Conservation (phyloP, 2,329 filamentous ascomycete genomes). For the Cytospora mali region DNA sequence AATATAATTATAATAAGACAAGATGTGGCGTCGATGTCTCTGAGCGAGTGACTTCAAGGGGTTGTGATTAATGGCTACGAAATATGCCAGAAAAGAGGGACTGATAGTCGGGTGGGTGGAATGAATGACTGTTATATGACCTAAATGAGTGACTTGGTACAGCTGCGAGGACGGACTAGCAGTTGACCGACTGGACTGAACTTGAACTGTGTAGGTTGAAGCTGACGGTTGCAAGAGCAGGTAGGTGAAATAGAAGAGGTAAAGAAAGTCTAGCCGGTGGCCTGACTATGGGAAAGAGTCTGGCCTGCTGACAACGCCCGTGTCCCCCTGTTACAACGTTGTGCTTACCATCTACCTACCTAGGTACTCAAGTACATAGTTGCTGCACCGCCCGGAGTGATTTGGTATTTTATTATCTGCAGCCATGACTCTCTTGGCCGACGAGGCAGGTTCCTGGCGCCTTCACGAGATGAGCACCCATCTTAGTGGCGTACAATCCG, state of each 20-base stretch:
- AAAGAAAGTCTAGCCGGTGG: neutral
- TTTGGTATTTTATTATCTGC: slow-evolving; percentile 7
- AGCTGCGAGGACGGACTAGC: slow-evolving; percentile 21
- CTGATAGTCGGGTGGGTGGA: slow-evolving; percentile 14
- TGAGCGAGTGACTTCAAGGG: slow-evolving; percentile 18
- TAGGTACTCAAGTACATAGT: neutral
- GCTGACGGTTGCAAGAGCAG: slow-evolving; percentile 8
- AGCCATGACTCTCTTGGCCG: neutral
- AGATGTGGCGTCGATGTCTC: neutral
- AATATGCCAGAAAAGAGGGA: slow-evolving; percentile 19
- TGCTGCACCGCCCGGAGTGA: neutral
- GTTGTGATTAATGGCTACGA: slow-evolving; percentile 11
- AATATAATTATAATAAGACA: slow-evolving; percentile 12
- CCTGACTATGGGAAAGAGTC: slow-evolving; percentile 8
- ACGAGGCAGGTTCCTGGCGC: neutral
- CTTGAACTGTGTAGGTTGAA: neutral
- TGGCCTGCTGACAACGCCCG: slow-evolving; percentile 19
- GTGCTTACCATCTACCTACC: neutral
- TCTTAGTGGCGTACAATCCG: neutral
- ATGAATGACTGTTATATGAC: slow-evolving; percentile 21
- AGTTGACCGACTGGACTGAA: slow-evolving; percentile 14
- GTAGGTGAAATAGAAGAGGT: neutral
- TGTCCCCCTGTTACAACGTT: slow-evolving; percentile 7
- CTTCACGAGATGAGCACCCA: neutral
- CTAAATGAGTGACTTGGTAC: slow-evolving; percentile 23